Conservation (phyloP, 2,329 filamentous ascomycete genomes). For the Dactylellina drechsleri region DNA sequence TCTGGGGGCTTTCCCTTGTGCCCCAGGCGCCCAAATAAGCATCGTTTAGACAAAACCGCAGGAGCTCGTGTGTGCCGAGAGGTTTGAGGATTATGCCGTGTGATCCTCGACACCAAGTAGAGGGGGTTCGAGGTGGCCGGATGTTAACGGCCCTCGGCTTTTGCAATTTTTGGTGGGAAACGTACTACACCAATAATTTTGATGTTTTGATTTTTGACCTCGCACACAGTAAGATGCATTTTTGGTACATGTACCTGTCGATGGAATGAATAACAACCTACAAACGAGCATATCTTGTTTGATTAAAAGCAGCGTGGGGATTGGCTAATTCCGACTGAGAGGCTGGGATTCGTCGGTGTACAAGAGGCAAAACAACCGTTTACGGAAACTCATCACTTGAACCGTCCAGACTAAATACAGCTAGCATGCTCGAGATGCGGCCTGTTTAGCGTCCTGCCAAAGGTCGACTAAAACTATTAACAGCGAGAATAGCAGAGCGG, state of each 20-base stretch:
- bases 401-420: constrained; percentile 35
- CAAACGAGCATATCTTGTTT: constrained; percentile 10
- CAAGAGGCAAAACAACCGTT: constrained; percentile 54
- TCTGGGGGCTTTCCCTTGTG: constrained; percentile 22
- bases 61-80: constrained; percentile 51
- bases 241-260: constrained; percentile 15
- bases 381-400: constrained; percentile 54
- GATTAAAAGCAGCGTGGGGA: constrained; percentile 27
- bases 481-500: constrained; percentile 48
- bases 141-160: constrained; percentile 26
- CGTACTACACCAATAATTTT: too few relatives aligned
- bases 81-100: constrained; percentile 39
- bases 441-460: constrained; percentile 37
- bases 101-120: constrained; percentile 27
- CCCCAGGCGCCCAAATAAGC: constrained; percentile 35
- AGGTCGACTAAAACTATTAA: constrained; percentile 13
- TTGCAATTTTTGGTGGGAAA: not conserved
- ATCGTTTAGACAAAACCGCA: constrained; percentile 50
- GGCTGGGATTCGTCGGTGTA: constrained; percentile 47
- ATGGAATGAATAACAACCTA: constrained; percentile 22
- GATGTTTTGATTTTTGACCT: constrained; percentile 6
- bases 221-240: constrained; percentile 6
- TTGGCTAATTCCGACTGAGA: constrained; percentile 39
- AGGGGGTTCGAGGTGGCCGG: constrained; percentile 20
- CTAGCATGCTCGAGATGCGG: constrained; percentile 18